Percentiles rank a stretch among this genome's conserved stretches.
Evolutionary conservation across 2,329 filamentous ascomycete species (phyloP).

Genomic region (Hypoxylon sp.): DNA sequence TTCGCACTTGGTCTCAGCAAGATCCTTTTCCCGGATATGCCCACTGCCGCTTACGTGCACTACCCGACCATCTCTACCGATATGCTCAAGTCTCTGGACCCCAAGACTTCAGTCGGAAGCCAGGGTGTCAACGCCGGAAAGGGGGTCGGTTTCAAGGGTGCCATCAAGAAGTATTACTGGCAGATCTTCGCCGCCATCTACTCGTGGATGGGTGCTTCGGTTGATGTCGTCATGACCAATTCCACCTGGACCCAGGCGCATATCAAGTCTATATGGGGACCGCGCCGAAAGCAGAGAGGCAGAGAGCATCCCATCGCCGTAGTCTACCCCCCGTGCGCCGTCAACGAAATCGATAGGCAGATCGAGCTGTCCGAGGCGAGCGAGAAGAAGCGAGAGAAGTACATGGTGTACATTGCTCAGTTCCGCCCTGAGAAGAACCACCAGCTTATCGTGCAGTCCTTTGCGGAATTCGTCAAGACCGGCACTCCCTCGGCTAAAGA

Average conservation of each 20-base stretch:
- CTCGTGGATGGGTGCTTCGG: constrained; percentile 78
- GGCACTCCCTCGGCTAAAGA: constrained; percentile 58
- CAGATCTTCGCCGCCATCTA: constrained; percentile 83
- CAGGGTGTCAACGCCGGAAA: constrained; percentile 85
- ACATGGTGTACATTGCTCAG: constrained; percentile 92
- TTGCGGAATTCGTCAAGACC: constrained; percentile 75
- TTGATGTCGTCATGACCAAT: constrained; percentile 98
- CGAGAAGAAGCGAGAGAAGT: constrained; percentile 73
- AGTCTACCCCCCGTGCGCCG: constrained; percentile 91
- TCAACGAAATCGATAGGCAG: constrained; percentile 79
- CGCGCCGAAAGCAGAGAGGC: constrained; percentile 55
- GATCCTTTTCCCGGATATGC: constrained; percentile 78
- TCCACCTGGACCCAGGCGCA: constrained; percentile 92
- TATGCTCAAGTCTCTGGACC: constrained; percentile 86
- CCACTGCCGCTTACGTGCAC: constrained; percentile 93
- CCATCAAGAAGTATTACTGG: constrained; percentile 85
- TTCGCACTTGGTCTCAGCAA: constrained; percentile 86
- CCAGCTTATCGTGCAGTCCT: constrained; percentile 82
- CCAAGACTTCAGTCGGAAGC: constrained; percentile 61
- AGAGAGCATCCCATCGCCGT: constrained; percentile 68
- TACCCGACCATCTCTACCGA: constrained; percentile 98
- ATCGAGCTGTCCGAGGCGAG: constrained; percentile 75
- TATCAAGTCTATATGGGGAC: constrained; percentile 81
- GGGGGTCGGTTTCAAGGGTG: constrained; percentile 75
- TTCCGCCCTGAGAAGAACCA: constrained; percentile 99